Percentiles rank a stretch among this genome's conserved stretches.
Conservation (phyloP, 345 rosid species). For the Euphorbia tirucalli region DNA sequence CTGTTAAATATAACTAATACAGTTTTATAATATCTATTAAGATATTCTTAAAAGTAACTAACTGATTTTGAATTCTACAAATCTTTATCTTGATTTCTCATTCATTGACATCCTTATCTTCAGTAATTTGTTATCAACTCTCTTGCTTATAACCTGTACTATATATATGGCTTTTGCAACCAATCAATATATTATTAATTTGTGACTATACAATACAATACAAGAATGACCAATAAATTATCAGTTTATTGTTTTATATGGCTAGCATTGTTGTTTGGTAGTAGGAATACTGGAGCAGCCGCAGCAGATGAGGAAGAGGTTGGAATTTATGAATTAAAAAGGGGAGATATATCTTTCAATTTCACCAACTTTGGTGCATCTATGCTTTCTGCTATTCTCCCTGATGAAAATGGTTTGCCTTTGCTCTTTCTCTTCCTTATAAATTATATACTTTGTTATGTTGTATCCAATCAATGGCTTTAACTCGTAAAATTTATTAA, state of each 20-base stretch:
- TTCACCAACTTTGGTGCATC: constrained; percentile 69
- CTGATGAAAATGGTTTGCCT: constrained; percentile 49
- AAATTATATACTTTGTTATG: too few relatives aligned
- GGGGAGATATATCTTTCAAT: constrained; percentile 37
- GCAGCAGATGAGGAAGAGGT: constrained; percentile 12
- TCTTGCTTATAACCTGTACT: too few relatives aligned
- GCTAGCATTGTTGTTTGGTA: constrained; percentile 6
- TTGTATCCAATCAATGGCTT: too few relatives aligned
- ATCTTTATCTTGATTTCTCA: too few relatives aligned
- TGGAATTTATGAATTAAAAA: constrained; percentile 39
- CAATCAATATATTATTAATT: background rate
- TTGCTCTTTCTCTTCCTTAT: background rate
- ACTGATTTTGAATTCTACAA: too few relatives aligned
- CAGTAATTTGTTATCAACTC: too few relatives aligned
- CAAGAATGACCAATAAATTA: background rate
- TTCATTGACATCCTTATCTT: too few relatives aligned
- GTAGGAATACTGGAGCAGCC: background rate
- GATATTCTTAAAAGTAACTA: too few relatives aligned
- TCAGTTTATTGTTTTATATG: constrained; percentile 1
- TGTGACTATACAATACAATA: background rate
- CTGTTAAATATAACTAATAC: too few relatives aligned
- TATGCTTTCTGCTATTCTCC: constrained; percentile 51
- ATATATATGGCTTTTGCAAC: background rate
- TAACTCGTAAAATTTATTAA: too few relatives aligned
- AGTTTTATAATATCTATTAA: too few relatives aligned